Base-by-base conservation (phyloP, 2,329 filamentous ascomycete genomes). In the Neonectria ditissima region DNA sequence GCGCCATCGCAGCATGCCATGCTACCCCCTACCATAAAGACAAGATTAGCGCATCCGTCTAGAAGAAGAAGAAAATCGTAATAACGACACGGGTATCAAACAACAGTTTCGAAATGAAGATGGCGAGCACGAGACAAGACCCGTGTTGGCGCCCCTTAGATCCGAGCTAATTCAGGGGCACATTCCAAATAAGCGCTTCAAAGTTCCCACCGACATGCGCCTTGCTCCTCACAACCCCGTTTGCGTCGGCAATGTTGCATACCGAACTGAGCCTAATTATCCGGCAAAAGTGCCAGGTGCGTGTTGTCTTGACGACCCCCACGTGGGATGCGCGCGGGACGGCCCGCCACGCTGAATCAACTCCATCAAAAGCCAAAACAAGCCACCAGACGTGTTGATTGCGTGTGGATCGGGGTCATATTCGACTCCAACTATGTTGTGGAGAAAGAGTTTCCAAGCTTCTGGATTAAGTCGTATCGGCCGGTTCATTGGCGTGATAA, bases 71-170 rank as follows among this genome's bases (percentile, higher is more conserved):
- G 24, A 51, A 44, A 37, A 37, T 37, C 16, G 34, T 43, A 9
- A 54, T 32, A 18, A 30, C 26, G 22, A 58, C 47, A 52, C 58
- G 67, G 73, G 73, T 74, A 74, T 74, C 73, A 73, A 73, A 71
- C 62, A 71, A 71, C 65, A 71, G 39, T 53, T 63, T 37, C 71
- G 71, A 74, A 73, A 69, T 52, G 63, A 71, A 73, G 50, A 67
- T 54, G 53, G 48, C 22, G 48, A 52, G 16, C 55, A 50, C 50
- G 43, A 22, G 50, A 53, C 41, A 55, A 26, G 30, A 48, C 26
- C 54, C 22, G 18, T 53, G 16, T 26, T 50, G 28, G 34, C 60
- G 48, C 43, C 13, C 39, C 32, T 26, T 28, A 18, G 26, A 63
- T 28, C 26, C 14, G 16, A 16, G n/a, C 44, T 22, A 47, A 43